Conservation (phyloP, 768 basidiomycete species). For the Leccinum barrowsii region DNA sequence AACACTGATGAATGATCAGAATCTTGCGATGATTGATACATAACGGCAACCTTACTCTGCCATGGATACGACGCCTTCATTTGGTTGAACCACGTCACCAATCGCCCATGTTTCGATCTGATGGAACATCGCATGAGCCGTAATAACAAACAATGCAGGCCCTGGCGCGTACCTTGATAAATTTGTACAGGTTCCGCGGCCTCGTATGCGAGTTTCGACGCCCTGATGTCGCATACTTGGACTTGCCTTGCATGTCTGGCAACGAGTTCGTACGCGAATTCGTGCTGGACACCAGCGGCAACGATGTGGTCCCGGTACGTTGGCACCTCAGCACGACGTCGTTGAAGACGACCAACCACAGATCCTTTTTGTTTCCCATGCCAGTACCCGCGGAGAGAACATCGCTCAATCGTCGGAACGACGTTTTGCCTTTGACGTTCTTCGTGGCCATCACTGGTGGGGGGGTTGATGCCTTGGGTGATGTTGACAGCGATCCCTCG, state of each 20-base stretch:
- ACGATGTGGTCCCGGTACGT: slow-evolving; percentile 81
- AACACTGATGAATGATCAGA: slow-evolving; percentile 43
- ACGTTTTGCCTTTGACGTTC: slow-evolving; percentile 75
- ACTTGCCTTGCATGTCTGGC: slow-evolving; percentile 80
- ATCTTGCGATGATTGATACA: not conserved
- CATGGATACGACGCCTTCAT: slow-evolving; percentile 83
- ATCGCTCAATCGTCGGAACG: slow-evolving; percentile 86
- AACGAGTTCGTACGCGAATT: slow-evolving; percentile 70
- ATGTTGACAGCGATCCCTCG: slow-evolving; percentile 18
- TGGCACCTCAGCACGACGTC: slow-evolving; percentile 94
- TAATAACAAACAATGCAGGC: not conserved
- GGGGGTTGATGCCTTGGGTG: slow-evolving; percentile 33
- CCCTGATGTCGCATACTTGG: slow-evolving; percentile 81
- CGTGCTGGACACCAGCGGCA: slow-evolving; percentile 68
- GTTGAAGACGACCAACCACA: slow-evolving; percentile 95
- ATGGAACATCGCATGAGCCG: slow-evolving; percentile 6
- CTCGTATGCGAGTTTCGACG: slow-evolving; percentile 72
- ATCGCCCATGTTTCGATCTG: slow-evolving; percentile 89
- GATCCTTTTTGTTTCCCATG: slow-evolving; percentile 72
- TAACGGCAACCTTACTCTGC: slow-evolving; percentile 64
- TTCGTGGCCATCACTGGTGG: slow-evolving; percentile 40
- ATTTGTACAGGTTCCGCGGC: slow-evolving; percentile 91
- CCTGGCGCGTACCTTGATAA: slow-evolving; percentile 63
- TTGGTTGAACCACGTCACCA: slow-evolving; percentile 68
- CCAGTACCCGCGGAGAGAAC: slow-evolving; percentile 62